phyloP scores from a whole-genome alignment of 805 yeast genomes.

The Candida verbasci region DNA sequence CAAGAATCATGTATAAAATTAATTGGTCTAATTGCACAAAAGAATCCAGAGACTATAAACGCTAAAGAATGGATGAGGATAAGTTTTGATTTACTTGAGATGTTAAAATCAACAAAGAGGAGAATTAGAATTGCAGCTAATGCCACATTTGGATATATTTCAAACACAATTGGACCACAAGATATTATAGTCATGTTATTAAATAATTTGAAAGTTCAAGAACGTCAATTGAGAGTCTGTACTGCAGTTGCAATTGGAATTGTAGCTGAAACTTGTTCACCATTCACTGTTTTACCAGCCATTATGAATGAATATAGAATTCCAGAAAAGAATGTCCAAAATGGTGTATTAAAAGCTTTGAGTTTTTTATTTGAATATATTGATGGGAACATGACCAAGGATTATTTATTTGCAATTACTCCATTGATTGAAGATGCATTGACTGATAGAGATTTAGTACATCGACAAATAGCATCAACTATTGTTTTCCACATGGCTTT shows the following conservation, averaged over 20 bases:
- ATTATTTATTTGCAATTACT: slow-evolving; percentile 74
- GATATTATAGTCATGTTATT: slow-evolving; percentile 83
- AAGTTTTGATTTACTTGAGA: slow-evolving; percentile 83
- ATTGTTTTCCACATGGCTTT: slow-evolving; percentile 79
- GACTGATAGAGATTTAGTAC: slow-evolving; percentile 86
- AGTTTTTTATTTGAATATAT: slow-evolving; percentile 90
- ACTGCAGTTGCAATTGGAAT: slow-evolving; percentile 98
- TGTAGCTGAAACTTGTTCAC: slow-evolving; percentile 89
- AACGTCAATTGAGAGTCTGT: slow-evolving; percentile 92
- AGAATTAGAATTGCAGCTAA: slow-evolving; percentile 81
- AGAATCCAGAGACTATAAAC: slow-evolving; percentile 75
- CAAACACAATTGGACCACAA: slow-evolving; percentile 92
- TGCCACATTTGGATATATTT: slow-evolving; percentile 84
- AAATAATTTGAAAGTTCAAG: slow-evolving; percentile 85
- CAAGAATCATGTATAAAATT: slow-evolving; percentile 77
- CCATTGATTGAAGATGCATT: slow-evolving; percentile 86
- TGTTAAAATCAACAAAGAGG: slow-evolving; percentile 76
- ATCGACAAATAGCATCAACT: slow-evolving; percentile 91
- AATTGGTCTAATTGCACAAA: slow-evolving; percentile 77
- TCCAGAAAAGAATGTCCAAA: slow-evolving; percentile 90
- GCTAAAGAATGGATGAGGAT: slow-evolving; percentile 98
- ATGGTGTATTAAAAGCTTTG: slow-evolving; percentile 89
- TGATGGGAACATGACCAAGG: slow-evolving; percentile 67
- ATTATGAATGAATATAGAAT: slow-evolving; percentile 91
- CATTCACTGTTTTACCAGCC: slow-evolving; percentile 91